Conservation (phyloP, 495 filamentous ascomycete genomes). For the Recurvomyces mirabilis region DNA sequence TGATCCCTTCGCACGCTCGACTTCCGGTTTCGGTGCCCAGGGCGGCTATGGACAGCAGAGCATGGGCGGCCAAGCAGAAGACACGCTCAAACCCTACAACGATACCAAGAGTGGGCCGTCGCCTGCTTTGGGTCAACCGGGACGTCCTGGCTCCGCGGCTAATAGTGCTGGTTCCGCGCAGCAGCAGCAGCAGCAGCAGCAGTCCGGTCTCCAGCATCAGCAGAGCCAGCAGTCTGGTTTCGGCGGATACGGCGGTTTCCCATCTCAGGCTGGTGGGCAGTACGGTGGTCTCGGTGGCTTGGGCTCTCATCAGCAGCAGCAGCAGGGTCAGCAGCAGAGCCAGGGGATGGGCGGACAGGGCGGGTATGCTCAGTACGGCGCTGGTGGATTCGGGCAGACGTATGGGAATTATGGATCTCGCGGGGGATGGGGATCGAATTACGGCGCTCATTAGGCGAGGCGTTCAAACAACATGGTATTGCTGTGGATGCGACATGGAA, state of each 20-base stretch:
- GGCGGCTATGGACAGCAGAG: conserved; percentile 53
- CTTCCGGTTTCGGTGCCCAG: conserved; percentile 52
- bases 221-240: conserved; percentile 62
- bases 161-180: conserved; percentile 58
- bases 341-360: conserved; percentile 14
- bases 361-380: conserved; percentile 16
- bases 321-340: conserved; percentile 5
- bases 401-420: conserved; percentile 13
- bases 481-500: too few relatives aligned
- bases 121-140: conserved; percentile 69
- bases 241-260: conserved; percentile 30
- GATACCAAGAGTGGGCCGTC: conserved; percentile 65
- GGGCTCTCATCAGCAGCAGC: conserved; percentile 44
- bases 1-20: conserved; percentile 65
- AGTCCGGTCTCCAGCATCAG: conserved; percentile 56
- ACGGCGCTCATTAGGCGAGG: conserved; percentile 15
- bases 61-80: conserved; percentile 39
- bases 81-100: conserved; percentile 67
- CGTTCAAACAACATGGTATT: too few relatives aligned
- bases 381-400: conserved; percentile 14
- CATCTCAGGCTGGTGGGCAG: conserved; percentile 27
- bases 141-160: conserved; percentile 73
- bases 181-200: conserved; percentile 63
- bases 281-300: conserved; percentile 63
- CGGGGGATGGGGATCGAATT: conserved; percentile 19